Evolutionary conservation across 352 stramenopile species (phyloP), one percentile per base, ranked within the genome.

Genomic region (Phytophthora tubulina): DNA sequence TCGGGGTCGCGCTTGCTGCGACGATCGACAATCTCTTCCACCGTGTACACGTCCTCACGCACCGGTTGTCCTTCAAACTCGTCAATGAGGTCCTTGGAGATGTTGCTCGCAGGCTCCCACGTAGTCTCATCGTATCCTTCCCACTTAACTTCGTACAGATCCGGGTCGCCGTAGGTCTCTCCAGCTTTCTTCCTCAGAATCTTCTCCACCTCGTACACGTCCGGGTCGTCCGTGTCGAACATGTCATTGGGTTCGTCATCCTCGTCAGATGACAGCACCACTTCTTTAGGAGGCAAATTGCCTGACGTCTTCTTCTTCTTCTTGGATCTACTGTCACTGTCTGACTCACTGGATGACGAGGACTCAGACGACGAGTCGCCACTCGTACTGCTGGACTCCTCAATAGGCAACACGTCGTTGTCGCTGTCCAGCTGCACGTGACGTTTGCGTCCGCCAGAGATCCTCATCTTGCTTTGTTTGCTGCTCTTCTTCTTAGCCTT

Each of bases 101-200:
- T 85, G 63, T 95, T 95, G 31, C 75, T 62, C 3, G 85, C 87
- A 0, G 87, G 87, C 52, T 95, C 87, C 87, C 87, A 95, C 68
- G 87, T 90, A 11, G 85, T 79, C 64, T 93, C 87, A 1, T 92
- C 79, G 65, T 95, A 95, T 32, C 85, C 87, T 51, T 92, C 84
- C 87, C 87, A 95, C 63, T 93, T 93, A 63, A 95, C 91, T 36
- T 92, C 70, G 63, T 95, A 95, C 81, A 85, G 51, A 45, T 93
- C 87, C 2, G 71, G 58, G 10, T 93, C 78, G 10, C 87, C 85
- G 45, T 85, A 92, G 13, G 31, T 62, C 17, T 73, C 57, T 1
- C 79, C 82, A 3, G 66, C 59, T 36, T 80, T 81, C 72, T 92
- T 93, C 31, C 86, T 67, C 15, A 93, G 56, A 49, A 95, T 91